Evolutionary conservation across 2,329 filamentous ascomycete species (phyloP).

Genomic region (Xylaria sp.): DNA sequence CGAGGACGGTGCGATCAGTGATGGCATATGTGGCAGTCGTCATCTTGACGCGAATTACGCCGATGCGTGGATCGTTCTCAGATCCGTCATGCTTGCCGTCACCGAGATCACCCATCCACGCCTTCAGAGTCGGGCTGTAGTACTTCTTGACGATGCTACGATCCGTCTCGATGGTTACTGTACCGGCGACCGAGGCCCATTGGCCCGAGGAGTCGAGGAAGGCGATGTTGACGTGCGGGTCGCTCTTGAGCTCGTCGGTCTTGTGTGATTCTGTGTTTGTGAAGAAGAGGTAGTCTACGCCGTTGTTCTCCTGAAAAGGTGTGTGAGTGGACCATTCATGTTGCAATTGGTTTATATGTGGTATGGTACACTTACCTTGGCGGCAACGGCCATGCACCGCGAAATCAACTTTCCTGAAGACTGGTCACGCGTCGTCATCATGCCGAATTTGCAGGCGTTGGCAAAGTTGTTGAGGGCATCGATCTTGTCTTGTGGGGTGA

Average conservation of each 20-base stretch:
- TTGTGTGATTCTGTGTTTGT: conserved; percentile 92
- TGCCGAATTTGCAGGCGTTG: conserved; percentile 80
- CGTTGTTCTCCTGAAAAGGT: conserved; percentile 73
- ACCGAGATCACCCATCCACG: conserved; percentile 87
- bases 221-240: conserved; percentile 81
- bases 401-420: conserved; percentile 75
- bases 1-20: conserved; percentile 69
- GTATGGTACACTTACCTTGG: conserved; percentile 65
- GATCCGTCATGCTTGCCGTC: conserved; percentile 87
- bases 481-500: conserved; percentile 77
- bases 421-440: conserved; percentile 83
- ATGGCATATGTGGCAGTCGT: conserved; percentile 78
- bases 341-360: not conserved
- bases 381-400: conserved; percentile 87
- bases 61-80: conserved; percentile 83
- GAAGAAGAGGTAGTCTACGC: conserved; percentile 87
- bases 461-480: conserved; percentile 78
- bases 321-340: not conserved
- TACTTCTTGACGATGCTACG: conserved; percentile 75
- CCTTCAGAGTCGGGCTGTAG: conserved; percentile 79
- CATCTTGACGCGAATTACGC: conserved; percentile 80
- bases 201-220: conserved; percentile 82
- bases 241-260: conserved; percentile 79
- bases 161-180: conserved; percentile 75
- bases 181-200: conserved; percentile 88